Base-by-base conservation (phyloP, 2,329 filamentous ascomycete species). In the Colletotrichum cordylinicola region DNA sequence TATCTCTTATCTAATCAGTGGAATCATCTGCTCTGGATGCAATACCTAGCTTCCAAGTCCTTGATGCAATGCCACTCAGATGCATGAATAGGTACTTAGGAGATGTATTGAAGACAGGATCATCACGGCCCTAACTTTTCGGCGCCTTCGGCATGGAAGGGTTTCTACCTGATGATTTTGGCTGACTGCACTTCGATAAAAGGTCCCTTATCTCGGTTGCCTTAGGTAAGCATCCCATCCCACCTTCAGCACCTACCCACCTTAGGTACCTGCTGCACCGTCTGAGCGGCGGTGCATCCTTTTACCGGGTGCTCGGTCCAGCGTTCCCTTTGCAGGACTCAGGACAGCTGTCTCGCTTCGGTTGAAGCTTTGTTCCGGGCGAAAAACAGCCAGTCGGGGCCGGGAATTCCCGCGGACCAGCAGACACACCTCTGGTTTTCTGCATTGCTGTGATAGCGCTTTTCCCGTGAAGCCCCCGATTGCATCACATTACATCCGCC, bases 351-450 rank as follows among this genome's bases (percentile, higher is more conserved):
- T 61, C 56, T 70, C 67, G 67, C 67, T 70, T 75, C 73, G 70
- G 74, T 56, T 52, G 74, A 74, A 74, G 74, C 70, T 71, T 67
- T 75, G 55, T 74, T 70, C 74, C 67, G 71, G 66, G 70, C 65
- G 71, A 73, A 70, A 61, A 55, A 33, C 66, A 74, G 58, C 69
- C 64, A 73, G 65, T 64, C 35, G 61, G 74, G 35, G 60, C 61
- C 75, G 75, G 75, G 61, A 77, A 75, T 74, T 77, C 71, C 75
- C 75, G 75, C 75, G 72, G 67, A 29, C 68, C 75, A 75, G 72
- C 43, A 75, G 58, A 74, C 67, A 72, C 69, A 75, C 72, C 52
- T 67, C 67, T 75, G 72, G 74, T 71, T 76, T 75, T 74, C 67
- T 37, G 60, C 70, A 75, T 72, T 75, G 55, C 55, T 67, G 18